Evolutionary conservation across 2,329 filamentous ascomycete genomes (phyloP), one percentile per base, ranked within the genome.

Genomic region (Colletotrichum lentis): DNA sequence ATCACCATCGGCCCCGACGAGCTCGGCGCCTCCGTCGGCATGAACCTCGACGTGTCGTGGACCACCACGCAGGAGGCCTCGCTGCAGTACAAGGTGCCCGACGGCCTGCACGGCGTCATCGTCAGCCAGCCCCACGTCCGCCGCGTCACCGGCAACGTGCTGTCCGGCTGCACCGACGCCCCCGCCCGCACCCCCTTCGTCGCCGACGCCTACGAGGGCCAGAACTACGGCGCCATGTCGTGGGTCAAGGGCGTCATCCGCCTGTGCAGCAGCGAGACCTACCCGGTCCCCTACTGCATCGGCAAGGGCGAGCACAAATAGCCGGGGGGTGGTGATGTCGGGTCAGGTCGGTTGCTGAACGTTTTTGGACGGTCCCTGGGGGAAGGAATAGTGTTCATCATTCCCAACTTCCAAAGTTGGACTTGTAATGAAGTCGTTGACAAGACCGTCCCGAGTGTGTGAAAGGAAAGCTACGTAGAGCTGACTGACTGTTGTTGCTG

Each of bases 241-340:
- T 82, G 80, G 80, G 79, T 81, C 3, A 75, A 78, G 71, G 80
- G 80, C 20, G 72, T 76, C 8, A 80, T 81, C 46, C 65, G 70
- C 10, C 71, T 81, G 6, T 81, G 80, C 73, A 75, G 71, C 39
- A 76, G 76, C 57, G 76, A 77, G 31, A 67, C 41, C 0, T 78
- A 79, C 50, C 80, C 80, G 0, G 53, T 81, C 20, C 74, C 73
- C 2, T 80, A 71, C 70, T 82, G 80, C 70, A 61, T 77, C 18
- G 80, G 80, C 41, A 71, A 74, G 5, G 79, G 79, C 16, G 20
- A 46, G 5, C 66, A 69, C 22, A 20, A 18, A 24, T 67, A 31
- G 58, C 3, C 4, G 27, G 5, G 27, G 6, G 5, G 27, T 27
- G 27, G 5, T 27, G 27, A 27, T 27, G 27, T n/a, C n/a, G 27